These are phyloP conservation scores for Escallonia rubra DNA, from an alignment of 129 eudicot genomes.

Conservation along the genomic window DNA sequence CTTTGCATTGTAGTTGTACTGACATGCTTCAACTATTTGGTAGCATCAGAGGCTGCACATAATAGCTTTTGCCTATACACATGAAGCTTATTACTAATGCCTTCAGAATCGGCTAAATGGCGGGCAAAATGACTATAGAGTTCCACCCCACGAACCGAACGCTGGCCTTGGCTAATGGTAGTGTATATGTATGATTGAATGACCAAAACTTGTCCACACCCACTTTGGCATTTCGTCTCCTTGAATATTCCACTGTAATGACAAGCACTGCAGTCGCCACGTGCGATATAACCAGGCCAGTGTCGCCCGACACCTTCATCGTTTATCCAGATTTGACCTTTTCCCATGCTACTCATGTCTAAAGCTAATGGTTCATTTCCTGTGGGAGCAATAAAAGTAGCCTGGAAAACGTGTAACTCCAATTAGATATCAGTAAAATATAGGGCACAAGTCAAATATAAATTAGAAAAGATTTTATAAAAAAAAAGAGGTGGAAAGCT, in stretches of 20 bases:
- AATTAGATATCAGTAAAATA: too few relatives aligned
- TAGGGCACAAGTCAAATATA: too few relatives aligned
- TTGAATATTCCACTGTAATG: conserved; percentile 58
- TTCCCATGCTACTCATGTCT: conserved; percentile 59
- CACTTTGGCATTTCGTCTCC: conserved; percentile 61
- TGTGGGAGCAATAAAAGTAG: conserved; percentile 52
- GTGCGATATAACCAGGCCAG: conserved; percentile 69
- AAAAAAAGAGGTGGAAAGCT: neutral
- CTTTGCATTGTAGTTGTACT: too few relatives aligned
- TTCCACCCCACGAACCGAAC: conserved; percentile 1
- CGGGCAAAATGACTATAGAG: conserved; percentile 1
- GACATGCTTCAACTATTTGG: too few relatives aligned
- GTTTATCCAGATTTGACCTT: conserved; percentile 79
- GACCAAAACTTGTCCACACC: conserved; percentile 74
- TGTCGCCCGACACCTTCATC: conserved; percentile 74
- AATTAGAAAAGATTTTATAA: neutral
- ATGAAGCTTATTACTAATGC: neutral
- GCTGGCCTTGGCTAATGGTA: too few relatives aligned
- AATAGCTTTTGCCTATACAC: neutral
- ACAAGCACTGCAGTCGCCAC: conserved; percentile 57
- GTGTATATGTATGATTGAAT: too few relatives aligned
- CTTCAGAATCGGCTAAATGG: conserved; percentile 2
- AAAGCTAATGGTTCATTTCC: conserved; percentile 73
- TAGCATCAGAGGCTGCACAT: too few relatives aligned
- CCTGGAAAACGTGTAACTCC: conserved; percentile 38